These are phyloP conservation scores for Kluyveromyces starmeri DNA, from an alignment of 805 yeast species.

Conservation along the genomic window DNA sequence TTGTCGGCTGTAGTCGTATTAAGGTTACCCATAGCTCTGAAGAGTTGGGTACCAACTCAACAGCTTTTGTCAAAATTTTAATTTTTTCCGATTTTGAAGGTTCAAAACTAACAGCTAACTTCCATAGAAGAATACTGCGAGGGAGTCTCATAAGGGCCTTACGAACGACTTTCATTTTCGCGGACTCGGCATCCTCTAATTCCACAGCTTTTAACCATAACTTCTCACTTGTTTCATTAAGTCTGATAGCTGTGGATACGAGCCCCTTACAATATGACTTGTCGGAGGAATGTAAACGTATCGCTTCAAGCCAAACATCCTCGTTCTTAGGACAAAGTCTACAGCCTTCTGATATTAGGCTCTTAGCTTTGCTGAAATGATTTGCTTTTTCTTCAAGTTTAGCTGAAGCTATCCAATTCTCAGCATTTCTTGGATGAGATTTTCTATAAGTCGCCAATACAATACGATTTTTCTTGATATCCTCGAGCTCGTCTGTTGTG, in stretches of 20 bases:
- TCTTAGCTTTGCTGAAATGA: conserved; percentile 47
- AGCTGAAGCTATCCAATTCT: conserved; percentile 84
- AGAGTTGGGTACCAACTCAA: conserved; percentile 56
- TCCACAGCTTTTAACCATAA: conserved; percentile 70
- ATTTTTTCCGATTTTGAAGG: conserved; percentile 38
- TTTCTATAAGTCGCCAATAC: conserved; percentile 60
- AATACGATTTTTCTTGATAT: conserved; percentile 47
- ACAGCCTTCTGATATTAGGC: conserved; percentile 68
- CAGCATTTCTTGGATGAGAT: conserved; percentile 63
- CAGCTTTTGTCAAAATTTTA: conserved; percentile 54
- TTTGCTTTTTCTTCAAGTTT: conserved; percentile 61
- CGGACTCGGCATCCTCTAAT: conserved; percentile 47
- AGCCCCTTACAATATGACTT: conserved; percentile 42
- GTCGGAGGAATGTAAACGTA: conserved; percentile 47
- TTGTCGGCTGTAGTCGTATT: conserved; percentile 35
- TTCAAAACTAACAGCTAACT: conserved; percentile 52
- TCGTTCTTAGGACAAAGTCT: conserved; percentile 54
- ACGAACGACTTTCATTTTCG: conserved; percentile 52
- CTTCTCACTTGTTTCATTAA: conserved; percentile 44
- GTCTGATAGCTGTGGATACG: conserved; percentile 55
- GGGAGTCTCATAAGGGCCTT: conserved; percentile 67
- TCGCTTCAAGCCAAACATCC: conserved; percentile 74
- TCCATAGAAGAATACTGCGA: conserved; percentile 55
- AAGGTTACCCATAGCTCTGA: conserved; percentile 59
- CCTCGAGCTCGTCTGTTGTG: conserved; percentile 35